A percentile compares a stretch with the other conserved stretches of the same genome.
Conservation (phyloP, 768 basidiomycete genomes). For the Tricholoma sp. region DNA sequence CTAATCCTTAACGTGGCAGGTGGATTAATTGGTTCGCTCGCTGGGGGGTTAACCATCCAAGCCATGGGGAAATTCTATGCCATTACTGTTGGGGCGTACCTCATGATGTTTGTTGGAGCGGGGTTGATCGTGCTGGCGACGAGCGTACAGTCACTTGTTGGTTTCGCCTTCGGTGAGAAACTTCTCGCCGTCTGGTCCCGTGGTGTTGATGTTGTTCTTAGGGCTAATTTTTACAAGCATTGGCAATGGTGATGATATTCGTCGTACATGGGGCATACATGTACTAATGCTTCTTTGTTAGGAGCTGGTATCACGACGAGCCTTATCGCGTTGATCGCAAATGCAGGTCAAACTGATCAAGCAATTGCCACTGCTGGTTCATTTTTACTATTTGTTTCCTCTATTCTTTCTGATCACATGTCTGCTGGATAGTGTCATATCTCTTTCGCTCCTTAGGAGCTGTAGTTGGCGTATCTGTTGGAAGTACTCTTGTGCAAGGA, state of each 20-base stretch:
- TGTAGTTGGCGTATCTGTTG: conserved; percentile 51
- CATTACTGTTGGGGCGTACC: conserved; percentile 41
- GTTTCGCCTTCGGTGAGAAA: conserved; percentile 37
- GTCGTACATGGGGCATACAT: no score
- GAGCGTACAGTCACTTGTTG: conserved; percentile 33
- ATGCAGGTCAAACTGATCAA: conserved; percentile 56
- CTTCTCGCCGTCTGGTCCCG: neutral
- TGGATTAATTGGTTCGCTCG: conserved; percentile 43
- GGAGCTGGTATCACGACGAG: conserved; percentile 51
- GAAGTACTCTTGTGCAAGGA: conserved; percentile 52
- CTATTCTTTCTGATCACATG: neutral
- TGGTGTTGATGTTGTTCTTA: conserved; percentile 8
- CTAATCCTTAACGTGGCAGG: conserved; percentile 45
- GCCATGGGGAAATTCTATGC: conserved; percentile 52
- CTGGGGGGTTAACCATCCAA: conserved; percentile 51
- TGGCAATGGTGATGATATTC: conserved; percentile 32
- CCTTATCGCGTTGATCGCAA: conserved; percentile 56
- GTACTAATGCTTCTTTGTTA: conserved; percentile 14
- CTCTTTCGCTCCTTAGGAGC: conserved; percentile 62
- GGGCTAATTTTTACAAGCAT: conserved; percentile 31
- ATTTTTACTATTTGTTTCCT: conserved; percentile 4
- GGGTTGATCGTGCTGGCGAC: conserved; percentile 32
- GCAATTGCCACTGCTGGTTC: conserved; percentile 61
- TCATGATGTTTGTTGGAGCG: conserved; percentile 33
- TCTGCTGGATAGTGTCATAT: conserved; percentile 43